Evolutionary conservation across 106 monocot genomes (phyloP).

Genomic region (Amphibolis antarctica): DNA sequence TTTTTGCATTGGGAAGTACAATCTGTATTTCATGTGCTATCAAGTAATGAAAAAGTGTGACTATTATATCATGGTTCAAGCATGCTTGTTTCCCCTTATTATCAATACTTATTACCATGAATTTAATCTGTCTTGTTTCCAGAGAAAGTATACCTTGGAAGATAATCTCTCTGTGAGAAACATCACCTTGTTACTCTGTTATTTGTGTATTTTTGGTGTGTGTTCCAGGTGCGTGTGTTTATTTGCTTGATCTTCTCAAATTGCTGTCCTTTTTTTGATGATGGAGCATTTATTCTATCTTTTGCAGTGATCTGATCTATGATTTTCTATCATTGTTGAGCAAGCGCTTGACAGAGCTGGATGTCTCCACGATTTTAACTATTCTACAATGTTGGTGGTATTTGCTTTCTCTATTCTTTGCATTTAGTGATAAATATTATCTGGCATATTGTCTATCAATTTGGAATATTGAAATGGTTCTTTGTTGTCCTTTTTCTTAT

Average conservation of each 20-base stretch:
- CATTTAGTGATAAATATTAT: not conserved
- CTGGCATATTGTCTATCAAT: not conserved
- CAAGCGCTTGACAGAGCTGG: constrained; percentile 79
- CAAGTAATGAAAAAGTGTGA: too few species aligned
- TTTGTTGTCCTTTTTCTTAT: not conserved
- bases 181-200: constrained; percentile 57
- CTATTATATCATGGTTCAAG: too few species aligned
- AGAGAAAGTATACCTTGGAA: constrained; percentile 74
- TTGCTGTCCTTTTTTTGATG: not conserved
- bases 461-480: too few species aligned
- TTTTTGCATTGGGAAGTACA: too few species aligned
- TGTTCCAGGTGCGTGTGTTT: constrained; percentile 45
- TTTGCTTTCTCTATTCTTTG: not conserved
- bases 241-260: not conserved
- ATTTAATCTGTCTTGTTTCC: constrained; percentile 11
- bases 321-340: constrained; percentile 67
- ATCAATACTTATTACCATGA: not conserved
- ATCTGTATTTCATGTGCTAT: too few species aligned
- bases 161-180: constrained; percentile 75
- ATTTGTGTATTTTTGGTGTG: constrained; percentile 78
- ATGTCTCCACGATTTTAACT: constrained; percentile 68
- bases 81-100: too few species aligned
- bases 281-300: not conserved
- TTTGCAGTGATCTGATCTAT: constrained; percentile 77
- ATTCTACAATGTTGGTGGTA: constrained; percentile 58